A percentile compares a stretch with the other conserved stretches of the same genome.
These are phyloP conservation scores for Stephania japonica DNA, from an alignment of 164 flowering plant genomes.

Conservation along the genomic window DNA sequence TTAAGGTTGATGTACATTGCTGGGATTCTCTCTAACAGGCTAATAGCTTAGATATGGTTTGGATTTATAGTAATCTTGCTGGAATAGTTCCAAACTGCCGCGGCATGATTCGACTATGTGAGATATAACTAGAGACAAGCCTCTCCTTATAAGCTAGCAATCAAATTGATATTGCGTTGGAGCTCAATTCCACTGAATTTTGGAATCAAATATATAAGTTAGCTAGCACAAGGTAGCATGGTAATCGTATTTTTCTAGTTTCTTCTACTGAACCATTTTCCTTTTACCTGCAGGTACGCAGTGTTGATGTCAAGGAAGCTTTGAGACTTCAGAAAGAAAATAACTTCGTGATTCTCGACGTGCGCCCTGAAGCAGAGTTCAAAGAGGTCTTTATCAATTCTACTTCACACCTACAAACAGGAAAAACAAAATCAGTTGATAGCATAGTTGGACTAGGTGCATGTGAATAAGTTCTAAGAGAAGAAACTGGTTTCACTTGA, in stretches of 20 bases:
- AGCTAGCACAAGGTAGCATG: too few relatives aligned
- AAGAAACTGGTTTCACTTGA: neutral
- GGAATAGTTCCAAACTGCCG: neutral
- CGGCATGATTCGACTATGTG: too few relatives aligned
- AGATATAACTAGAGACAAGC: too few relatives aligned
- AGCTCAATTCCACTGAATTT: too few relatives aligned
- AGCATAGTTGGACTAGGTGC: neutral
- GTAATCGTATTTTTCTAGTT: too few relatives aligned
- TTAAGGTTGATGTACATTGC: neutral
- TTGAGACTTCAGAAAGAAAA: slow-evolving; percentile 85
- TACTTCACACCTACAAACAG: neutral
- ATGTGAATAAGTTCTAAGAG: neutral
- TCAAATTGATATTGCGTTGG: too few relatives aligned
- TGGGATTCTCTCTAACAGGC: neutral
- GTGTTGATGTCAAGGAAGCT: slow-evolving; percentile 93
- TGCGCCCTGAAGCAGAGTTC: slow-evolving; percentile 88
- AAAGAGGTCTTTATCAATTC: slow-evolving; percentile 54
- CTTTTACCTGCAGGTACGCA: slow-evolving; percentile 57
- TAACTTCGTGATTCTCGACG: slow-evolving; percentile 93
- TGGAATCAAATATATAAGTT: too few relatives aligned
- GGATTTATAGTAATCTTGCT: neutral
- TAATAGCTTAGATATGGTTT: neutral
- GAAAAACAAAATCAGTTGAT: neutral
- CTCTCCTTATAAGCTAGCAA: too few relatives aligned
- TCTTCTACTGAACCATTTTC: neutral